Base-by-base conservation (phyloP, 305 asterid species). In the Striga hermonthica region DNA sequence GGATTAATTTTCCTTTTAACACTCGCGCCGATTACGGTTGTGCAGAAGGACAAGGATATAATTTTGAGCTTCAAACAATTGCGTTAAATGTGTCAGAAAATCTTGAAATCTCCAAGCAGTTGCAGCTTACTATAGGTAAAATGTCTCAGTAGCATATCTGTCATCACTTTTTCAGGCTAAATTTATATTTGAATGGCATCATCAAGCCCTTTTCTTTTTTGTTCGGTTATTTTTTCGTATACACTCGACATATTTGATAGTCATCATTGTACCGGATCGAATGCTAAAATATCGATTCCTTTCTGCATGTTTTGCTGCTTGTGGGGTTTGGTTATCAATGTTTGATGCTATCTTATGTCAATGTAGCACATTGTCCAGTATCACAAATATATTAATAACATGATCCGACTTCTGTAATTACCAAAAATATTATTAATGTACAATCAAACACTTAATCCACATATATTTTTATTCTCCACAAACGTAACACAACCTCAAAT, bases 41-140 rank as follows among this genome's bases (percentile, higher is more conserved):
- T 73, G 81, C 95, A 87, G 97, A 84, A 79, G 87, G 92, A 84
- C 74, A 84, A 79, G 83, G 96, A 90, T 64, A 67, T 80, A 65
- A 71, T 74, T 71, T 57, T 73, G 78, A 77, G 72, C 83, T 72
- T 69, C 83, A 82, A 79, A 67, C 77, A 72, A 50, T 16, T 61
- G 5, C 34, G 67, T 61, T 44, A 39, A 44, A 59, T 59, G 4
- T 58, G 60, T 57, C 60, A 36, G 36, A 39, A 61, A 37, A 62
- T 64, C 74, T 49, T 6, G 53, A 52, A 62, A 50, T 45, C 66
- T 61, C 54, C 41, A 37, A 57, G 57, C 59, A 36, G 60, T 73
- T 48, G 22, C 66, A 55, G 39, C 28, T 38, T 5, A 39, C 14
- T 8, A 14, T 1, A 35, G 74, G 68, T 69, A 65, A 69, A 57